Evolutionary conservation across 768 basidiomycete species (phyloP), one percentile per base, ranked within the genome.

Genomic region (Pisolithus albus): DNA sequence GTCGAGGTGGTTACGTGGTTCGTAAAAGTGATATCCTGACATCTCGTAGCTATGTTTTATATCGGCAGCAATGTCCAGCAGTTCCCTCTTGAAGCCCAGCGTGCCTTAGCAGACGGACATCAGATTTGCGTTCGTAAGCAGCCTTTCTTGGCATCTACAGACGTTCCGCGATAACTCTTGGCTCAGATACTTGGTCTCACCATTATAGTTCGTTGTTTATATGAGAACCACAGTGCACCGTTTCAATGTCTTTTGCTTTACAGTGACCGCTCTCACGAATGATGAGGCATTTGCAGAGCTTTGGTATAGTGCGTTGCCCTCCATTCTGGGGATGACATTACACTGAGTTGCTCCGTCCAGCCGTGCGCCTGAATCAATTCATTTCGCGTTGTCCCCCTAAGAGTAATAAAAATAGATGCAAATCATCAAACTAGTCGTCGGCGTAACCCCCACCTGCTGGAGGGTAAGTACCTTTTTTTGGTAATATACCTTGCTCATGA

Each of bases 251-350:
- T 34, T 44, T 28, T 11, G 10, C 2, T 46, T 32, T 18, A 1
- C 51, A 82, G 81, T 77, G 79, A 84, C 84, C 0, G 61, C 79
- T 3, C 71, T 84, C 41, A 66, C 74, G 7, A 89, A 82, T 60
- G 70, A 79, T 56, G 69, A 84, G 54, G 84, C 80, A 5, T 87
- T 89, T 52, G 88, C 87, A 4, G 88, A 91, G 64, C 72, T 92
- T 16, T 88, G 83, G 53, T 92, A 88, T 67, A 81, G 80, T 78
- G 56, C 36, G 79, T 65, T 13, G 13, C 34, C 15, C 34, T 49
- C 6, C 7, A 5, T 38, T 5, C 15, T 18, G 23, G 24, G 10
- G n/a, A 16, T 0, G 4, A 23, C 45, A 4, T 40, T 34, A 24
- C 24, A 57, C 38, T 21, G 34, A 40, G 36, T 2, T 52, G 34